These are phyloP conservation scores for Fusarium incarnatum DNA, from an alignment of 2,329 filamentous ascomycete species.

Conservation along the genomic window DNA sequence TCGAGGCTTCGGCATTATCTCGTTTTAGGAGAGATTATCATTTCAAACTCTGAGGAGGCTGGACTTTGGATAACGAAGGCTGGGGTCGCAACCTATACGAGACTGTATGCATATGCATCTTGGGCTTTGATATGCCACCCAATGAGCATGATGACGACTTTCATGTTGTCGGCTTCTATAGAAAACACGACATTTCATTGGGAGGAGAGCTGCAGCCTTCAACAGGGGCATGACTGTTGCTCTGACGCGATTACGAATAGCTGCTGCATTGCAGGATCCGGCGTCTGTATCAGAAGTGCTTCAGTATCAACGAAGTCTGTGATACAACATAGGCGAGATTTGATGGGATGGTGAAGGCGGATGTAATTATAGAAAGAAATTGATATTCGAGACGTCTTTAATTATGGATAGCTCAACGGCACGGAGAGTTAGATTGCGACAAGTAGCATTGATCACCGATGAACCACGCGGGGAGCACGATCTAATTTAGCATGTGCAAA, in stretches of 20 bases:
- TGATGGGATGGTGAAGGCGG: constrained; percentile 45
- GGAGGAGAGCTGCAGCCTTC: neutral
- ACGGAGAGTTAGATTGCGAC: constrained; percentile 40
- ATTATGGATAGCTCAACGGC: constrained; percentile 37
- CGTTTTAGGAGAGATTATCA: neutral
- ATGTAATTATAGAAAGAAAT: constrained; percentile 1
- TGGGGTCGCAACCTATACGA: neutral
- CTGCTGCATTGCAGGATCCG: neutral
- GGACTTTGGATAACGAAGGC: neutral
- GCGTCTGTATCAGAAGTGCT: neutral
- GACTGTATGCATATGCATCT: neutral
- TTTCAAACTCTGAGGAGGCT: neutral
- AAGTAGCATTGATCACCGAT: constrained; percentile 40
- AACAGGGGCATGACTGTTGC: neutral
- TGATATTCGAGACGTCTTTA: constrained; percentile 26
- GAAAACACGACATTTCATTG: neutral
- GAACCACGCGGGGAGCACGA: constrained; percentile 30
- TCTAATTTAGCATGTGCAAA: constrained; percentile 11
- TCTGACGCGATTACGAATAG: neutral
- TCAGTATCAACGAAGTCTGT: constrained; percentile 6
- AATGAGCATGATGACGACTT: neutral
- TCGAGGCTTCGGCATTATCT: neutral
- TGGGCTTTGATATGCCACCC: neutral
- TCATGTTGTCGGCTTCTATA: neutral
- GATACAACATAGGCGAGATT: constrained; percentile 38